Conservation (phyloP, 768 basidiomycete genomes). For the Termitomyces sp. region DNA sequence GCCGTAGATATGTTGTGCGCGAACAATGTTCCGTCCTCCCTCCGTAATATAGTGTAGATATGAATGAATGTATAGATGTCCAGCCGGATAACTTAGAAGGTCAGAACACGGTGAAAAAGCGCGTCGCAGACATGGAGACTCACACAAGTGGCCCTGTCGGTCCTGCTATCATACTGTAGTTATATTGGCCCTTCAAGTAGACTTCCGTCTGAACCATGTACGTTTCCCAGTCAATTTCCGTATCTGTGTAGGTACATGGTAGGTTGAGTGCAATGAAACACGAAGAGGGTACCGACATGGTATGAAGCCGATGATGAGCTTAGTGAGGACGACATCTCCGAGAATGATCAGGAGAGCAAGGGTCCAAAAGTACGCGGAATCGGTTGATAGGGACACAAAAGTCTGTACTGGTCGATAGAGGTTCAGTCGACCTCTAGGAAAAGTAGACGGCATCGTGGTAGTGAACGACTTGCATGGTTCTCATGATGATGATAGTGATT, state of each 20-base stretch:
- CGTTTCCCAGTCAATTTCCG: slow-evolving; percentile 97
- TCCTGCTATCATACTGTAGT: slow-evolving; percentile 80
- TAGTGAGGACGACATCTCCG: slow-evolving; percentile 75
- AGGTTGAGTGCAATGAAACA: slow-evolving; percentile 2
- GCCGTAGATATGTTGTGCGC: slow-evolving; percentile 80
- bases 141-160: slow-evolving; percentile 94
- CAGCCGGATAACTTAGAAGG: slow-evolving; percentile 81
- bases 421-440: slow-evolving; percentile 7
- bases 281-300: slow-evolving; percentile 59
- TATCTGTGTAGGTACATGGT: slow-evolving; percentile 54
- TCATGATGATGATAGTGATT: slow-evolving; percentile 2
- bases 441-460: slow-evolving; percentile 13
- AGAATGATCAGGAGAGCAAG: slow-evolving; percentile 63
- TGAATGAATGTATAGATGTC: slow-evolving; percentile 83
- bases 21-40: slow-evolving; percentile 52
- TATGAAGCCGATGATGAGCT: slow-evolving; percentile 76
- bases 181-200: slow-evolving; percentile 76
- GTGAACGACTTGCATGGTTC: neutral
- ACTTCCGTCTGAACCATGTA: slow-evolving; percentile 87
- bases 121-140: slow-evolving; percentile 21
- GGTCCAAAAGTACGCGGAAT: slow-evolving; percentile 63
- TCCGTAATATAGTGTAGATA: slow-evolving; percentile 63
- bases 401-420: slow-evolving; percentile 17
- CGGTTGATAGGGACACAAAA: slow-evolving; percentile 38
- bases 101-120: neutral